Evolutionary conservation across 2,329 filamentous ascomycete species (phyloP), one percentile per base, ranked within the genome.

Genomic region (Phymatotrichopsis omnivora): DNA sequence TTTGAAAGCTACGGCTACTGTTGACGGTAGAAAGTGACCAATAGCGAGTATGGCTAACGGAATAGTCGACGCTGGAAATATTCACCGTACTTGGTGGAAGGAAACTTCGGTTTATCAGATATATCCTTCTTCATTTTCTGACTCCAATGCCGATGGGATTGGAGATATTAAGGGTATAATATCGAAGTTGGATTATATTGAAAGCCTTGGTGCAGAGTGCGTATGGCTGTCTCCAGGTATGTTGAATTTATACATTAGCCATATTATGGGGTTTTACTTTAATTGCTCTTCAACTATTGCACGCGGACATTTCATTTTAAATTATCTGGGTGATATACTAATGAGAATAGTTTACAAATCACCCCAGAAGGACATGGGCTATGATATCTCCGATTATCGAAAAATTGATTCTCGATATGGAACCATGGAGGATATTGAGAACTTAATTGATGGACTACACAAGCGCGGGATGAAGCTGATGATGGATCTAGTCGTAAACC

Each of bases 401-500:
- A 68, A 67, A 20, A 74, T 85, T 22, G 72, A 82, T 55, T 64
- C 68, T 2, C 71, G 74, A 1, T 85, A 83, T 55, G 80, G 80
- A 28, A 78, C 76, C 1, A 65, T 85, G 6, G 65, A 68, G 47
- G 78, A 85, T 58, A 73, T 82, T 38, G 76, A 83, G 45, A 62
- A 64, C 0, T 61, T 85, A 27, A 76, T 82, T 38, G 58, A 68
- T 20, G 73, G 72, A 34, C 70, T 74, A 30, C 77, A 81, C 49
- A 62, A 69, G 12, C 69, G 78, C 3, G 76, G 72, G 3, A 82
- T 86, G 73, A 76, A 74, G 54, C 63, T 86, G 8, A 76, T 87
- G 45, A 71, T 86, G 47, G 82, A 87, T 58, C 67, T 87, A 3
- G 82, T 87, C 2, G 72, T 86, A 51, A 89, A 86, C 55, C 82